A percentile compares a stretch with the other conserved stretches of the same genome.
Evolutionary conservation across 2,329 filamentous ascomycete genomes (phyloP).

Genomic region (Leptographium procerum): DNA sequence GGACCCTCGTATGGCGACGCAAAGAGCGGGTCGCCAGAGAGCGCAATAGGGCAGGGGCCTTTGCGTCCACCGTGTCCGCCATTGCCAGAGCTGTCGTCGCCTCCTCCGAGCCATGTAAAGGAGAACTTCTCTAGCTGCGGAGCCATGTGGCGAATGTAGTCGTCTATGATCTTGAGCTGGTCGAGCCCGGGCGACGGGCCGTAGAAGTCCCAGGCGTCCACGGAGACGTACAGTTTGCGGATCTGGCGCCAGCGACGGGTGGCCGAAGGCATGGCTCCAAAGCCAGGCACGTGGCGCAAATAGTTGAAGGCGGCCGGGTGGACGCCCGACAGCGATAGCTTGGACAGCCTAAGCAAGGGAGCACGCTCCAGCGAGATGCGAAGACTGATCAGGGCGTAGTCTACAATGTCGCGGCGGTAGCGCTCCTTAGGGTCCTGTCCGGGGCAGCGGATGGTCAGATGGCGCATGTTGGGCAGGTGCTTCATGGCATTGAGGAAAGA

Average conservation of each 20-base stretch:
- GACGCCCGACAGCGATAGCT: conserved; percentile 60
- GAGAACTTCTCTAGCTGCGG: conserved; percentile 55
- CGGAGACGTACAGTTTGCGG: conserved; percentile 58
- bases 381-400: conserved; percentile 80
- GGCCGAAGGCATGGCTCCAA: conserved; percentile 63
- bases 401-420: conserved; percentile 66
- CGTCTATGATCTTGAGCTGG: conserved; percentile 68
- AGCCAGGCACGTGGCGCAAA: conserved; percentile 61
- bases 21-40: conserved; percentile 61
- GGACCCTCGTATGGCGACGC: conserved; percentile 39
- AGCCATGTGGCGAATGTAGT: conserved; percentile 64
- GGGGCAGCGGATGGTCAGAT: conserved; percentile 67
- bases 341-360: conserved; percentile 51
- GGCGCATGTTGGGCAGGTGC: conserved; percentile 56
- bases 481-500: conserved; percentile 69
- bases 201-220: conserved; percentile 58
- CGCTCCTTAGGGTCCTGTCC: conserved; percentile 57
- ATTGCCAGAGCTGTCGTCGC: neutral
- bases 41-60: conserved; percentile 62
- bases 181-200: conserved; percentile 49
- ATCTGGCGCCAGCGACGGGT: conserved; percentile 68
- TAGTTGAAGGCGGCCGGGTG: conserved; percentile 69
- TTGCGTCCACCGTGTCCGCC: conserved; percentile 24
- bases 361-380: conserved; percentile 72
- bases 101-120: conserved; percentile 60